Base-by-base conservation (phyloP, 2,329 filamentous ascomycete species). In the Hypoxylon sp. region DNA sequence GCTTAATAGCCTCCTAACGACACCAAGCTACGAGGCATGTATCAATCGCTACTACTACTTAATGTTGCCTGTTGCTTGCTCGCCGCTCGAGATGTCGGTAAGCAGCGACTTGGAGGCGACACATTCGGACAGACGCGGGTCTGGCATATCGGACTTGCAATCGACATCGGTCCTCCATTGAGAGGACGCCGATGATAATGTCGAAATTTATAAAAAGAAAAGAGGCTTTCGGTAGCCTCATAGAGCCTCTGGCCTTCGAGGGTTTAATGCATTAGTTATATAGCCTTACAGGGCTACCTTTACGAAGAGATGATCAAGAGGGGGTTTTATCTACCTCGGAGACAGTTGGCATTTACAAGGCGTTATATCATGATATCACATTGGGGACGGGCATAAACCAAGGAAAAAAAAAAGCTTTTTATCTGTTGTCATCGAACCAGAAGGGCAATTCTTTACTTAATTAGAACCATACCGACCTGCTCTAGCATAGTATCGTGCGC, bases 351-450 rank as follows among this genome's bases (percentile, higher is more conserved):
- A 67, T 67, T 65, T 67, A 62, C 58, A 61, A 61, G 65, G 62
- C 62, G 62, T 67, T 63, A 63, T 59, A 63, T 59, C 43, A 65
- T 65, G 65, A 65, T 62, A 67, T 67, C 65, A 67, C 61, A 64
- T 61, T 56, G 7, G 59, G 60, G 48, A 56, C 54, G 57, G 64
- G 64, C 47, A 59, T 62, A 49, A 49, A 46, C 7, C 47, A 26
- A 60, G 56, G 60, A 56, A 60, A 57, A 65, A 65, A 58, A 24
- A 59, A 62, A 53, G n/a, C 24, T 19, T 48, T 7, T 51, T n/a
- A 58, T 19, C 44, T n/a, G 55, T 19, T 37, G 51, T 59, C 55
- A 26, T 58, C 41, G 30, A 7, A 26, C 54, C 50, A 51, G 54
- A 55, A 54, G 37, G 32, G 58, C 55, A 65, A 6, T 26, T 26